Evolutionary conservation across 495 filamentous ascomycete species (phyloP).

Genomic region (Amorphotheca resinae): DNA sequence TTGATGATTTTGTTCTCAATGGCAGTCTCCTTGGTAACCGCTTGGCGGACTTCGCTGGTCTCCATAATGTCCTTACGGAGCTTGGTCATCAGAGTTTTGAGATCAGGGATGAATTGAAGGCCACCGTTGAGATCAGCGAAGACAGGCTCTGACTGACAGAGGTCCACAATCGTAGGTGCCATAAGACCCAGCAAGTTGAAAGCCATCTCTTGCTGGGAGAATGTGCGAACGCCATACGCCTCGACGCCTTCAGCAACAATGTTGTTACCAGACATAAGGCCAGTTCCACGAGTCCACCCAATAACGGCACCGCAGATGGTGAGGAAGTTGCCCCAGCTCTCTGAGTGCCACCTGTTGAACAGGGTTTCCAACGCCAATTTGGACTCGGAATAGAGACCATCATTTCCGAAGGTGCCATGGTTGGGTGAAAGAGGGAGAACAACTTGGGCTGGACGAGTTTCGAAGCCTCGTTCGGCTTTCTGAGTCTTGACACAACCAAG

Average conservation of each 20-base stretch:
- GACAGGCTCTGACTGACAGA: constrained; percentile 91
- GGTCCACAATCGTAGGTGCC: constrained; percentile 84
- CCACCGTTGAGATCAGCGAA: constrained; percentile 96
- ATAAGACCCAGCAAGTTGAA: constrained; percentile 97
- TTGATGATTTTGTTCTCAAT: constrained; percentile 98
- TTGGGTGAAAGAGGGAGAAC: constrained; percentile 94
- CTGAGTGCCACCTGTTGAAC: constrained; percentile 97
- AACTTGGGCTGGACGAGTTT: constrained; percentile 91
- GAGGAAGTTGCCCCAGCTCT: constrained; percentile 95
- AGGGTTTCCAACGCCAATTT: constrained; percentile 94
- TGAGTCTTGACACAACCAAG: constrained; percentile 83
- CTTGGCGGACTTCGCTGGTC: constrained; percentile 84
- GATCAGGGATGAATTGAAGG: constrained; percentile 90
- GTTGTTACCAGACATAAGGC: constrained; percentile 97
- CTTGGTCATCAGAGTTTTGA: constrained; percentile 87
- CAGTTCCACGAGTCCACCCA: constrained; percentile 97
- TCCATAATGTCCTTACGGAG: constrained; percentile 87
- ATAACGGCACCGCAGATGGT: constrained; percentile 98
- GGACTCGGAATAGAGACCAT: constrained; percentile 96
- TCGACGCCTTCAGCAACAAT: constrained; percentile 95
- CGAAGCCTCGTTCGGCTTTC: constrained; percentile 75
- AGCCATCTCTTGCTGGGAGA: constrained; percentile 98
- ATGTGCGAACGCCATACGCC: constrained; percentile 90
- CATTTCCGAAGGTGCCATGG: constrained; percentile 96
- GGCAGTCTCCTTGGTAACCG: constrained; percentile 88